Conservation (phyloP, 768 basidiomycete species). For the Termitomyces sp. region DNA sequence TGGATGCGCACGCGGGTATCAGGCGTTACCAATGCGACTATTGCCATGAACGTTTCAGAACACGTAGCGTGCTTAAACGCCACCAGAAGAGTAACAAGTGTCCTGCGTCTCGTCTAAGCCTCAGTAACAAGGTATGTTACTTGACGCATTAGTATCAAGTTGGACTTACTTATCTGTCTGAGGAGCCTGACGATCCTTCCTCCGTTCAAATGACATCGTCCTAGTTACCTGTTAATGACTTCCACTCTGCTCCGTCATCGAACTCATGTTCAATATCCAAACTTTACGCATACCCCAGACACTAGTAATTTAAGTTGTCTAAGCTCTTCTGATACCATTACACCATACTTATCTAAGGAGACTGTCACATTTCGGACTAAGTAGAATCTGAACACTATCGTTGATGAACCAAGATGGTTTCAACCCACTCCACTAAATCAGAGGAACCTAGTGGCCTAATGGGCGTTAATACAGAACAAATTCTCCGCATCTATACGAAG, state of each 20-base stretch:
- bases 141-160: too few species aligned
- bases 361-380: too few species aligned
- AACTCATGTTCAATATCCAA: neutral
- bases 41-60: conserved; percentile 15
- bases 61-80: conserved; percentile 16
- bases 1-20: conserved; percentile 12
- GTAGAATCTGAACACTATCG: too few species aligned
- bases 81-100: conserved; percentile 17
- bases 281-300: neutral
- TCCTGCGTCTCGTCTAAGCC: conserved; percentile 3
- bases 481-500: too few species aligned
- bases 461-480: too few species aligned
- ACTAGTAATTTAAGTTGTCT: neutral
- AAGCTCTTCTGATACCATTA: neutral
- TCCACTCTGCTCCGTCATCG: neutral
- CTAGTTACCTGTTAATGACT: neutral
- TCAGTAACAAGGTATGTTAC: conserved; percentile 2
- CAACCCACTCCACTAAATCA: too few species aligned
- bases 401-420: too few species aligned
- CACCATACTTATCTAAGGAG: too few species aligned
- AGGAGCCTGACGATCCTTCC: neutral
- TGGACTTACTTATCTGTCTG: neutral
- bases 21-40: conserved; percentile 11
- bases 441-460: too few species aligned
- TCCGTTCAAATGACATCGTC: neutral